These are phyloP conservation scores for Aspergillus ostianus DNA, from an alignment of 495 filamentous ascomycete genomes.

Conservation along the genomic window DNA sequence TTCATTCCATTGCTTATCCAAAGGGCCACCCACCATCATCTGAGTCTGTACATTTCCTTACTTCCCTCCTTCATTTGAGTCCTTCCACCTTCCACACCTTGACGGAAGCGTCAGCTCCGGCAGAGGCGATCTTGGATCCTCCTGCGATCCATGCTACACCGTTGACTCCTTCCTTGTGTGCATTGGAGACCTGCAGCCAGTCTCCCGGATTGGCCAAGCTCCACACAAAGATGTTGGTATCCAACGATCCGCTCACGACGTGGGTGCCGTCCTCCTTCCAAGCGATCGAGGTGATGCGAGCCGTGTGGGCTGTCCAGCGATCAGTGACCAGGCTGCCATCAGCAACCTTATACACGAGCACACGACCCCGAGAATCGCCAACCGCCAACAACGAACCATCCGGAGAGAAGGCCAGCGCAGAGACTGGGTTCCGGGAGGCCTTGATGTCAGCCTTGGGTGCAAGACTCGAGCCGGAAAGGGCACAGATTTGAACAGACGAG, in stretches of 20 bases:
- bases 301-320: constrained; percentile 91
- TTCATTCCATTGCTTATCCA: too few relatives aligned
- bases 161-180: constrained; percentile 93
- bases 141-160: constrained; percentile 79
- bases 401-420: constrained; percentile 73
- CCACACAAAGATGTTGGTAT: constrained; percentile 92
- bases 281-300: constrained; percentile 73
- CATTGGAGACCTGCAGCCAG: constrained; percentile 73
- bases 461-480: constrained; percentile 46
- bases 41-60: neutral
- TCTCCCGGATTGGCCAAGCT: constrained; percentile 79
- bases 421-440: constrained; percentile 39
- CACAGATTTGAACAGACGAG: constrained; percentile 70
- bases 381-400: constrained; percentile 71
- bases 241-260: constrained; percentile 79
- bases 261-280: constrained; percentile 77
- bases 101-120: constrained; percentile 82
- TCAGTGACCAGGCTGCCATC: constrained; percentile 50
- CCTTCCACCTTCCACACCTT: constrained; percentile 84
- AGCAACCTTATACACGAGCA: constrained; percentile 64
- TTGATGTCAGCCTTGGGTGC: constrained; percentile 46
- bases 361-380: constrained; percentile 82
- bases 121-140: constrained; percentile 68
- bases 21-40: too few relatives aligned
- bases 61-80: constrained; percentile 39